Evolutionary conservation across 192 early-diverging fungal species (phyloP), one percentile per base, ranked within the genome.

Genomic region (Coemansia sp.): DNA sequence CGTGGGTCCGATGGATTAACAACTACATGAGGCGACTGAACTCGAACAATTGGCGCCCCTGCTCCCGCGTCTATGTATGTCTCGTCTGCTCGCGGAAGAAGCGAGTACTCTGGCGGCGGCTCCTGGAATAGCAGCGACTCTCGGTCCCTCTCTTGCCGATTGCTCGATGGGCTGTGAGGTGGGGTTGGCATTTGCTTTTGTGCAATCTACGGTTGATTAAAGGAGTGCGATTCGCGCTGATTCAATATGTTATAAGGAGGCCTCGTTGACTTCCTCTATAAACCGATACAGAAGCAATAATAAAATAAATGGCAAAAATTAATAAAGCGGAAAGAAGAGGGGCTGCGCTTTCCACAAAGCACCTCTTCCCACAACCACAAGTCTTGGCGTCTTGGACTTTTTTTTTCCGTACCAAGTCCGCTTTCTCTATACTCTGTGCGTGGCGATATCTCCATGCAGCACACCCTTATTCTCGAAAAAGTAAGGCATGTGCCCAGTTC

Each of bases 1-100:
- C 79, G 79, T 2, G 79, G 74, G 70, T 81, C 79, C 0, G 79
- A 81, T 11, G 79, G 79, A 50, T 81, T 81, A 19, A 81, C 48
- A 9, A 81, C 68, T 26, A 76, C 48, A 18, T 75, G 79, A 19
- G 79, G 48, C 52, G 79, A 50, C 61, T 67, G 70, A 6, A 64
- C 61, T 19, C 79, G 69, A 19, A 76, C 79, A 66, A 81, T 81
- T 11, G 79, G 79, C 9, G 79, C 70, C 9, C 79, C 79, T 10
- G 79, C 79, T 8, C 79, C 79, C 15, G 79, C 79, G 38, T 81
- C 79, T 56, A 81, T 53, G 15, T 70, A 75, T 70, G 71, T 70
- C 49, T 81, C 79, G 54, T 81, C 73, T 10, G 67, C 63, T 8
- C 67, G 66, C 19, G 79, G 79, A 9, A 81, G 74, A n/a, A 67